Percentiles rank a stretch among this genome's conserved stretches.
These are phyloP conservation scores for Eutrema salsugineum DNA, from an alignment of 441 rosid species.

Conservation along the genomic window DNA sequence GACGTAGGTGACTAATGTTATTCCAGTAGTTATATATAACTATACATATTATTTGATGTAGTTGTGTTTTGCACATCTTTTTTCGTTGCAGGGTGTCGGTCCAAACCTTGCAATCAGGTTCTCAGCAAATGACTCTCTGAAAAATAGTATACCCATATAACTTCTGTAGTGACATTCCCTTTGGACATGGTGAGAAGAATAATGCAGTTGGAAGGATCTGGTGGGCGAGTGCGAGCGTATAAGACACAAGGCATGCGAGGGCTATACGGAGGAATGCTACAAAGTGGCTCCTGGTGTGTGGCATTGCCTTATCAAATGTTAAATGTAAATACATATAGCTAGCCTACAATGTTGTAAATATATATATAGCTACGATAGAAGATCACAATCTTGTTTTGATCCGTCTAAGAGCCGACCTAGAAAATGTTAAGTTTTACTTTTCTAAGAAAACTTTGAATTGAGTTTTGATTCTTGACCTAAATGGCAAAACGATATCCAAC, in stretches of 20 bases:
- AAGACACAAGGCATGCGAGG: slow-evolving; percentile 67
- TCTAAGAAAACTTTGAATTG: too few species aligned
- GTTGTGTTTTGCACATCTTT: background rate
- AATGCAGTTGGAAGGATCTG: slow-evolving; percentile 88
- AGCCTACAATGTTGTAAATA: too few species aligned
- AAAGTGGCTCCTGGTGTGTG: slow-evolving; percentile 85
- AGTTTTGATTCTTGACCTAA: too few species aligned
- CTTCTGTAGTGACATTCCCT: slow-evolving; percentile 70
- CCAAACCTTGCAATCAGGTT: too few species aligned
- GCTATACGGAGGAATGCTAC: slow-evolving; percentile 83
- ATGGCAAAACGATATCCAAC: too few species aligned
- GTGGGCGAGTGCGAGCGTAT: slow-evolving; percentile 67
- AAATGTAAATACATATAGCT: too few species aligned
- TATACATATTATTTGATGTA: background rate
- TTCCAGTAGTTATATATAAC: background rate
- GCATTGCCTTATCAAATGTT: slow-evolving; percentile 54
- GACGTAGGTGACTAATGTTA: background rate
- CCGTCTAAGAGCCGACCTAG: too few species aligned
- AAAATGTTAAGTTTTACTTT: too few species aligned
- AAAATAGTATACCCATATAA: slow-evolving; percentile 21
- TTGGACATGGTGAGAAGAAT: slow-evolving; percentile 85
- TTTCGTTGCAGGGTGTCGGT: too few species aligned
- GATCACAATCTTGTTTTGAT: too few species aligned
- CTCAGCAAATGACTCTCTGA: slow-evolving; percentile 67
- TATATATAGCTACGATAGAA: too few species aligned